phyloP scores from a whole-genome alignment of 2,329 filamentous ascomycete species.

The Cercospora sesami region DNA sequence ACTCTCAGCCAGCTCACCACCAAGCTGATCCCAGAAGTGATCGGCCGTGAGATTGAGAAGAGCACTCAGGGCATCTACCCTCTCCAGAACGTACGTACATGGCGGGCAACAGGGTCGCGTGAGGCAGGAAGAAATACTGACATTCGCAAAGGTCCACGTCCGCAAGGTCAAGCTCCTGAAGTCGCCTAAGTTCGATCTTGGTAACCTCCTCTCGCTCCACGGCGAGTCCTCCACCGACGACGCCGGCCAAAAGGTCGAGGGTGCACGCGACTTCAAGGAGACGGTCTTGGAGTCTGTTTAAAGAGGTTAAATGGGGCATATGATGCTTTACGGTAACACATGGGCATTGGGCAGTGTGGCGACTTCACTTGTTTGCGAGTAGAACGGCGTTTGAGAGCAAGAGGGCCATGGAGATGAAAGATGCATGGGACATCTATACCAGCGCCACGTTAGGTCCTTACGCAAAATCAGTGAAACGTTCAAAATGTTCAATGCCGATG shows the following conservation, averaged over 20 bases:
- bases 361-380: constrained; percentile 31
- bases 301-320: constrained; percentile 40
- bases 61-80: constrained; percentile 99
- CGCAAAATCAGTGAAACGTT: constrained; percentile 32
- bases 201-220: constrained; percentile 92
- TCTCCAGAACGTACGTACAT: constrained; percentile 81
- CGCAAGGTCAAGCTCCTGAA: constrained; percentile 99
- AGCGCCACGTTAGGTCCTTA: constrained; percentile 29
- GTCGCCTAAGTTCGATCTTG: constrained; percentile 97
- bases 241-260: constrained; percentile 92
- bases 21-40: constrained; percentile 99
- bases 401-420: constrained; percentile 25
- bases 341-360: constrained; percentile 29
- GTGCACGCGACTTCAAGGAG: constrained; percentile 92
- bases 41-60: constrained; percentile 99
- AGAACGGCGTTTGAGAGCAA: constrained; percentile 32
- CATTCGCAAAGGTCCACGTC: constrained; percentile 78
- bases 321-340: constrained; percentile 23
- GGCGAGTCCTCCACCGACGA: constrained; percentile 96
- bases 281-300: constrained; percentile 90
- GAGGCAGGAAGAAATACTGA: constrained; percentile 38
- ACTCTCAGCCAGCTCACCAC: constrained; percentile 93
- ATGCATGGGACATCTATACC: constrained; percentile 26
- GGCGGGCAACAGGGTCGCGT: not conserved
- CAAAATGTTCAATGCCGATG: constrained; percentile 21